Evolutionary conservation across 139 green algal species (phyloP).

Genomic region (Yamagishiella unicocca): DNA sequence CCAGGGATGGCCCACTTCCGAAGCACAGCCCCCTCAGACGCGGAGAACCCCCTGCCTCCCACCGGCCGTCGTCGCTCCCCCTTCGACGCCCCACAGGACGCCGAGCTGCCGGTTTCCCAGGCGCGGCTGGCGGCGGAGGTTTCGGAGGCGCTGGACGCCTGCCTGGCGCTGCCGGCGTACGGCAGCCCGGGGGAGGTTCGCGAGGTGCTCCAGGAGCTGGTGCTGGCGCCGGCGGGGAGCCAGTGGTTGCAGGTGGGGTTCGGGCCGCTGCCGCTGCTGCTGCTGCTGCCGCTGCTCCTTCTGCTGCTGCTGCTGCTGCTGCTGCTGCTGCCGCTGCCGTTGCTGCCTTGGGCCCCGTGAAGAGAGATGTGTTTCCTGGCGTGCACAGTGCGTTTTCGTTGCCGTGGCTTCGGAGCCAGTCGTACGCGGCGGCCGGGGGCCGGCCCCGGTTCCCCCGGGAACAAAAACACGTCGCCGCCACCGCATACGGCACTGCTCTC

Average conservation of each 20-base stretch:
- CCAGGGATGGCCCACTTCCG: background rate
- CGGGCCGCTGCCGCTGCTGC: no score
- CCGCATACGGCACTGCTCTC: background rate
- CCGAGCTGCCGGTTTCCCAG: background rate
- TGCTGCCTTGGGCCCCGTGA: no score
- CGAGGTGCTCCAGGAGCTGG: conserved; percentile 16
- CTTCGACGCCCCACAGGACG: background rate
- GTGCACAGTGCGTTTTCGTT: no score
- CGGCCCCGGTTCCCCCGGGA: no score
- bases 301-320: no score
- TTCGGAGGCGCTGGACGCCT: conserved; percentile 27
- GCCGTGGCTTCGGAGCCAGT: no score
- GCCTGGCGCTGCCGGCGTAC: background rate
- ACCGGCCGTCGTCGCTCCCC: background rate
- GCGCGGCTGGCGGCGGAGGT: conserved; percentile 27
- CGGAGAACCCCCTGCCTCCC: background rate
- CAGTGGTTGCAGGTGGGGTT: conserved; percentile 26
- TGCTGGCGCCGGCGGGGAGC: conserved; percentile 6
- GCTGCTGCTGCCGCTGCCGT: no score
- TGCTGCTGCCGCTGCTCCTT: no score
- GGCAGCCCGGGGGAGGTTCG: background rate
- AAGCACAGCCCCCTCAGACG: background rate
- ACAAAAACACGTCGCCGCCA: background rate
- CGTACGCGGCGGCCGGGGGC: no score
- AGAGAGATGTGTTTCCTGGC: no score